phyloP scores from a whole-genome alignment of 169 alveolate species.

The Plasmodium relictum region DNA sequence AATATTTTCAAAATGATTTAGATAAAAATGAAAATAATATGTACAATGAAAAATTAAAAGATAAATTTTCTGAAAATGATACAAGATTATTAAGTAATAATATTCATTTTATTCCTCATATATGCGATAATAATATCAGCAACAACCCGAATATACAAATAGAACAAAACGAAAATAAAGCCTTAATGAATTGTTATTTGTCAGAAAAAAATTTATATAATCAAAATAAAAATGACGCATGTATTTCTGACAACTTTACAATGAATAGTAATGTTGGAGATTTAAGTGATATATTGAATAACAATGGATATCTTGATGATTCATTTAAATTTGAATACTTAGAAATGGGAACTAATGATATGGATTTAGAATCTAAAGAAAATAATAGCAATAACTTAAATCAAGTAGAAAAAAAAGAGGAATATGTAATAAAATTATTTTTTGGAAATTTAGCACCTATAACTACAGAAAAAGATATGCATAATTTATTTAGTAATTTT shows the following conservation, averaged over 20 bases:
- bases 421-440: conserved; percentile 55
- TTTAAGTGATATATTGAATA: conserved; percentile 6
- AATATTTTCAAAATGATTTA: conserved; percentile 7
- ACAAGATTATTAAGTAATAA: background rate
- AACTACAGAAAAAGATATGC: conserved; percentile 78
- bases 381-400: background rate
- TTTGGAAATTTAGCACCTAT: conserved; percentile 78
- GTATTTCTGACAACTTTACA: conserved; percentile 7
- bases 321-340: background rate
- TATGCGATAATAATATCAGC: background rate
- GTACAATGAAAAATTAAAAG: conserved; percentile 10
- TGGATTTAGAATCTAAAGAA: background rate
- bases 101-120: background rate
- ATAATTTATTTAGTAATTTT: conserved; percentile 62
- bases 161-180: background rate
- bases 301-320: background rate
- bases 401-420: conserved; percentile 31
- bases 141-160: background rate
- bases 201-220: conserved; percentile 8
- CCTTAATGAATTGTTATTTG: background rate
- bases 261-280: conserved; percentile 8
- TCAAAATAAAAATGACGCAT: conserved; percentile 15
- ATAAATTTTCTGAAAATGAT: background rate
- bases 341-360: background rate
- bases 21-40: conserved; percentile 5